Evolutionary conservation across 2,329 filamentous ascomycete genomes (phyloP).

Genomic region (Ophiostoma fasciatum): DNA sequence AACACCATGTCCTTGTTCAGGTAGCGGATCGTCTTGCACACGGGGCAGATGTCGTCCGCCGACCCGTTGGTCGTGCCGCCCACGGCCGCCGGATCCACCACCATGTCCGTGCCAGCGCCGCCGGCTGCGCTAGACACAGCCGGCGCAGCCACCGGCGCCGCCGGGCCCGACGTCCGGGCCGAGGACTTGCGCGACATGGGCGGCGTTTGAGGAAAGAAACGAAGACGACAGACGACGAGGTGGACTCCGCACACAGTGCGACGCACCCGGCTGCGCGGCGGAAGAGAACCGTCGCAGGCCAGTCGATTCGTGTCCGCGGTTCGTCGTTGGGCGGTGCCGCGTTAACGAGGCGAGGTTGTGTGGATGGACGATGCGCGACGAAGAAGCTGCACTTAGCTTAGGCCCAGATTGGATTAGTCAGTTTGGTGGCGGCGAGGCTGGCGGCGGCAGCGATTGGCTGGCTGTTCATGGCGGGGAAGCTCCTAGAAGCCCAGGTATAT

Average conservation of each 20-base stretch:
- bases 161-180: no score
- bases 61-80: slow-evolving; percentile 10
- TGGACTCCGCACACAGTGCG: no score
- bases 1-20: slow-evolving; percentile 90
- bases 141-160: neutral
- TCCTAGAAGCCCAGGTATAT: neutral
- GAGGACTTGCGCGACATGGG: slow-evolving; percentile 2
- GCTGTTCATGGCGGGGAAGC: neutral
- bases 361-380: no score
- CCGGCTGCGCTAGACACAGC: neutral
- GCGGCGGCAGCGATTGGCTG: neutral
- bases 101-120: neutral
- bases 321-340: no score
- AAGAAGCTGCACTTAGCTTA: no score
- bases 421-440: no score
- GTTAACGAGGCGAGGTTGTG: no score
- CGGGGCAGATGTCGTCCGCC: slow-evolving; percentile 64
- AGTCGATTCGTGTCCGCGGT: no score
- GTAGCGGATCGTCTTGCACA: slow-evolving; percentile 94
- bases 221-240: neutral
- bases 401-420: no score
- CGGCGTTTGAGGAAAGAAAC: neutral
- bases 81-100: neutral
- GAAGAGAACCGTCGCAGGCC: neutral
- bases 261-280: neutral